Evolutionary conservation across 2,329 filamentous ascomycete genomes (phyloP).

Genomic region (Botryotinia convoluta): DNA sequence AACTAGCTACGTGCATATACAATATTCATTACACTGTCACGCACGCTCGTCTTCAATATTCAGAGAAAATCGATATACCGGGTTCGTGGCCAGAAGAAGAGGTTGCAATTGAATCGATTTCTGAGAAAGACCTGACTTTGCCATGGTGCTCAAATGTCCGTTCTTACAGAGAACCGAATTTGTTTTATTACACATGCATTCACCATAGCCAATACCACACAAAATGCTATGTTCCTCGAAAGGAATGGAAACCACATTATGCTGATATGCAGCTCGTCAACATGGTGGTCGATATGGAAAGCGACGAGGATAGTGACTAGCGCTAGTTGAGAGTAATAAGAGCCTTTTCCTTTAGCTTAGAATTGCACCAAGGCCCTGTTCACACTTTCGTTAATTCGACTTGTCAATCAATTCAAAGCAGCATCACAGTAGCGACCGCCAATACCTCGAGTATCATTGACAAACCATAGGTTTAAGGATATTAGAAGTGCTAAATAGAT

Average conservation of each 20-base stretch:
- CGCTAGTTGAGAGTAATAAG: not conserved
- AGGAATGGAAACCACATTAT: rapidly evolving
- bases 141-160: rapidly evolving
- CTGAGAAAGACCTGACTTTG: not conserved
- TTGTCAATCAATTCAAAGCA: not conserved
- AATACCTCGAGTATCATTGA: rapidly evolving
- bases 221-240: not conserved
- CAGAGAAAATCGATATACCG: not conserved
- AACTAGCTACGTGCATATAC: rapidly evolving
- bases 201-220: not conserved
- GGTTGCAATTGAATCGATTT: not conserved
- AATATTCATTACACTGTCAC: rapidly evolving
- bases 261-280: rapidly evolving
- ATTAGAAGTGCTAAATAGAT: not conserved
- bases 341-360: not conserved
- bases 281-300: not conserved
- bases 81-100: not conserved
- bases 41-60: rapidly evolving
- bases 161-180: rapidly evolving
- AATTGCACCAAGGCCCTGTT: not conserved
- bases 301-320: not conserved
- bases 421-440: not conserved
- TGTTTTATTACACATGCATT: rapidly evolving
- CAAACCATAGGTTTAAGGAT: rapidly evolving
- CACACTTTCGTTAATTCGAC: no score